These are phyloP conservation scores for Monosporascus cannonballus DNA, from an alignment of 2,329 filamentous ascomycete genomes.

Conservation along the genomic window DNA sequence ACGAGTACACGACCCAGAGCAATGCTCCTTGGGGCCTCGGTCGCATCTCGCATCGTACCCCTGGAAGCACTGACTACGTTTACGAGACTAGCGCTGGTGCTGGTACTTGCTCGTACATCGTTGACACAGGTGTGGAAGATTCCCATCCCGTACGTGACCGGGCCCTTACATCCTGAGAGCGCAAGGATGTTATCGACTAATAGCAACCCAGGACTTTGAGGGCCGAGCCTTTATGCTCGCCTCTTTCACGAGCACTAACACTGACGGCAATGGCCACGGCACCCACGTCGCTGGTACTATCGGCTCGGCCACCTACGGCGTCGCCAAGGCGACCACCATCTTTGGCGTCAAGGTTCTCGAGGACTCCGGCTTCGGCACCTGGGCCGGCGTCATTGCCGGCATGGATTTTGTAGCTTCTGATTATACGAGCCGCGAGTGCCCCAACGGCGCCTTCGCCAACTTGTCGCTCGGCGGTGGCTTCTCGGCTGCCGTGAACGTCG, in stretches of 20 bases:
- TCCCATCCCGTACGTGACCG: constrained; percentile 29
- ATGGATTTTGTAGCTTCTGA: constrained; percentile 38
- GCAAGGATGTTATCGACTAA: constrained; percentile 5
- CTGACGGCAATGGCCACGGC: constrained; percentile 36
- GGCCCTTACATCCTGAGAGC: not conserved
- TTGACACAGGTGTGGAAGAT: constrained; percentile 48
- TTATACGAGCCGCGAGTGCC: constrained; percentile 33
- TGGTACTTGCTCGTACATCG: constrained; percentile 43
- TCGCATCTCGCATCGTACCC: constrained; percentile 6
- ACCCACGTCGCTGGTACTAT: constrained; percentile 41
- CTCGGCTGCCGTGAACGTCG: constrained; percentile 42
- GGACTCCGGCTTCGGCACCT: constrained; percentile 20
- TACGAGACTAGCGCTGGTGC: constrained; percentile 36
- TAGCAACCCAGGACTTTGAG: constrained; percentile 30
- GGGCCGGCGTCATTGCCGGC: constrained; percentile 23
- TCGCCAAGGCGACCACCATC: constrained; percentile 35
- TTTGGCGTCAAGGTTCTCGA: constrained; percentile 42
- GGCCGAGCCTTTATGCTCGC: constrained; percentile 32
- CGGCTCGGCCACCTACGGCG: constrained; percentile 36
- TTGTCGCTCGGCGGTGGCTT: constrained; percentile 47
- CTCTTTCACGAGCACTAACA: constrained; percentile 25
- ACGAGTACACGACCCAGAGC: constrained; percentile 7
- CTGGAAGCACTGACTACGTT: constrained; percentile 26
- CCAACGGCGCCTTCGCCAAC: constrained; percentile 43
- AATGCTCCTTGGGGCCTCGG: constrained; percentile 9